These are phyloP conservation scores for Eudorina sp. DNA, from an alignment of 139 green algal genomes.

Conservation along the genomic window DNA sequence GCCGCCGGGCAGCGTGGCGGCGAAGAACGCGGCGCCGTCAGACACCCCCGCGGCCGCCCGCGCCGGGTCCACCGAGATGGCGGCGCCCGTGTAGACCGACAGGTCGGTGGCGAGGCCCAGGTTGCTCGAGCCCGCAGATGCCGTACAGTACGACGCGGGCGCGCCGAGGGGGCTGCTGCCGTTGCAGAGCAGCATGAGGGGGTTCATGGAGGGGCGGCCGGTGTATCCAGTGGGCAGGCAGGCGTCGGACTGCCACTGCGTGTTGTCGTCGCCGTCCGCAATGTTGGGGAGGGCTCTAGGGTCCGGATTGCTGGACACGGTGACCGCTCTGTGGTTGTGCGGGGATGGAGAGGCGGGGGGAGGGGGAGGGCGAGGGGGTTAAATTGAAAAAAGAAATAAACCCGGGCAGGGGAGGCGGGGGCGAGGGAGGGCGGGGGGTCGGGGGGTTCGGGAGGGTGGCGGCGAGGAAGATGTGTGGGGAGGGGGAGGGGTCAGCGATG, in stretches of 20 bases:
- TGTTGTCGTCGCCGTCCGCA: constrained; percentile 33
- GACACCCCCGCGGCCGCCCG: neutral
- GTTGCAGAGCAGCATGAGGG: constrained; percentile 4
- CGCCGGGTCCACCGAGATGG: neutral
- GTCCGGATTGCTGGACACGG: constrained; percentile 13
- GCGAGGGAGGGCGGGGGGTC: neutral
- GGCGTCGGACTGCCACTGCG: constrained; percentile 40
- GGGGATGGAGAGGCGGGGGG: neutral
- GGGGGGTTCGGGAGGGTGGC: neutral
- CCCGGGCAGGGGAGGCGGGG: too few species aligned
- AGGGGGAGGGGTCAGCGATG: neutral
- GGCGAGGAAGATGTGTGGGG: neutral
- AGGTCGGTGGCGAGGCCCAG: constrained; percentile 1
- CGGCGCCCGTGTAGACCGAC: constrained; percentile 15
- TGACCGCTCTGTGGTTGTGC: neutral
- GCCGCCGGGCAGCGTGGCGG: neutral
- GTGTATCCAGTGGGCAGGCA: constrained; percentile 33
- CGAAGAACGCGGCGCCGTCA: constrained; percentile 15
- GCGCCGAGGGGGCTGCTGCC: neutral
- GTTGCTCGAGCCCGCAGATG: neutral
- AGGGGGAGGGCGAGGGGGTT: neutral
- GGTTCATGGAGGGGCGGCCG: constrained; percentile 39
- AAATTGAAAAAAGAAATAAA: neutral
- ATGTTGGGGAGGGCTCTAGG: neutral
- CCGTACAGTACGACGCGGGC: constrained; percentile 7